Conservation (phyloP, 2,329 filamentous ascomycete species). For the Pseudocercospora crystallina region DNA sequence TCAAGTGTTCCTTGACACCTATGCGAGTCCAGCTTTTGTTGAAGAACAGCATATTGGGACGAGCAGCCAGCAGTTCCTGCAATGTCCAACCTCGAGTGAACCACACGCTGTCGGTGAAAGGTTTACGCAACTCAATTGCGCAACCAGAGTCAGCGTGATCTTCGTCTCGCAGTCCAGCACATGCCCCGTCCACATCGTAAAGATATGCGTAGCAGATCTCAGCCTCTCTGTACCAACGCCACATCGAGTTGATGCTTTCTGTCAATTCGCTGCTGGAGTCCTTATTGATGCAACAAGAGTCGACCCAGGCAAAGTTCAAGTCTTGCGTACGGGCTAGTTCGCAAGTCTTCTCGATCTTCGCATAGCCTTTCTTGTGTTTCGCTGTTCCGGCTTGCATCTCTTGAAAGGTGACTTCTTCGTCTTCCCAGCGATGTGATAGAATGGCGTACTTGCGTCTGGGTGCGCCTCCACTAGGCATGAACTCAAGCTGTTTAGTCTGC, state of each 20-base stretch:
- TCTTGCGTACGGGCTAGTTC: constrained; percentile 8
- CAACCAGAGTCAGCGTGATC: too few relatives aligned
- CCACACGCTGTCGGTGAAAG: not conserved
- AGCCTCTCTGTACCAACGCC: constrained; percentile 20
- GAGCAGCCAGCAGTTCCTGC: constrained; percentile 12
- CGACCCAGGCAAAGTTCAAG: constrained; percentile 11
- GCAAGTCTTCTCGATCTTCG: constrained; percentile 15
- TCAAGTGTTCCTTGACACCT: constrained; percentile 10
- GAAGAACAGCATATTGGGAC: constrained; percentile 7
- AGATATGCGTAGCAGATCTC: constrained; percentile 23
- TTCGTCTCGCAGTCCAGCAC: too few relatives aligned
- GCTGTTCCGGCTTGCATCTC: constrained; percentile 14
- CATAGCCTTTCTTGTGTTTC: constrained; percentile 5
- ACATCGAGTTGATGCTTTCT: constrained; percentile 27
- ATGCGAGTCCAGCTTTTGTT: not conserved
- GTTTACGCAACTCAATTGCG: too few relatives aligned
- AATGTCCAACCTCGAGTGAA: constrained; percentile 19
- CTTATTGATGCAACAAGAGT: constrained; percentile 27
- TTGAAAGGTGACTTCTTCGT: constrained; percentile 16
- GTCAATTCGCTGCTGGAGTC: constrained; percentile 20
- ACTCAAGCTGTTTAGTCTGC: constrained; percentile 1
- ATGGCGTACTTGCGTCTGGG: constrained; percentile 19
- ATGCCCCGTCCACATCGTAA: constrained; percentile 15
- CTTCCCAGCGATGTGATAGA: constrained; percentile 21
- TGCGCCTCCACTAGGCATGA: not conserved